Conservation (phyloP, 306 rosid genomes). For the Malus sieversii region DNA sequence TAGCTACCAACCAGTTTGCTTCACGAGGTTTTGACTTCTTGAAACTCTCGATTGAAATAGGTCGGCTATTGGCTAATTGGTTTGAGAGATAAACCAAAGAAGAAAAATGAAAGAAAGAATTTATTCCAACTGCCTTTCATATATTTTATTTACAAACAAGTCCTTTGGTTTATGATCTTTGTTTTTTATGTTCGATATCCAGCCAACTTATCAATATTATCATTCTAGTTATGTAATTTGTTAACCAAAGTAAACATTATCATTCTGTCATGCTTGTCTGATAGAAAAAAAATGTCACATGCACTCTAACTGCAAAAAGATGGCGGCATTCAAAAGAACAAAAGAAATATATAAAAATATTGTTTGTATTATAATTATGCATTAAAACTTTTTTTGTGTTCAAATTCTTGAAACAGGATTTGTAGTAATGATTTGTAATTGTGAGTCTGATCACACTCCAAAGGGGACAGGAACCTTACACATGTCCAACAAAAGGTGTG, state of each 20-base stretch:
- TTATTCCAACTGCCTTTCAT: not conserved
- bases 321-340: slow-evolving; percentile 7
- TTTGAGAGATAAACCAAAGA: not conserved
- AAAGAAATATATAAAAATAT: not conserved
- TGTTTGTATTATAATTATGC: not conserved
- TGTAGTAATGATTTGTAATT: slow-evolving; percentile 4
- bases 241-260: too few species aligned
- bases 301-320: not conserved
- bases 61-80: not conserved
- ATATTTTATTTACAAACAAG: not conserved
- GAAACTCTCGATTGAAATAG: not conserved
- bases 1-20: not conserved
- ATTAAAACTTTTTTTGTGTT: not conserved
- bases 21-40: not conserved
- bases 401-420: not conserved
- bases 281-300: slow-evolving; percentile 1
- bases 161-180: not conserved
- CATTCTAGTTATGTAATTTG: too few species aligned
- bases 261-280: slow-evolving; percentile 3
- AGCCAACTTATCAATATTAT: not conserved
- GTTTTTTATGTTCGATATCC: not conserved
- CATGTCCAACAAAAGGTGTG: not conserved
- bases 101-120: not conserved
- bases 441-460: not conserved
- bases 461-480: not conserved